Conservation (phyloP, 2,329 filamentous ascomycete species). For the Hymenoscyphus repandus region DNA sequence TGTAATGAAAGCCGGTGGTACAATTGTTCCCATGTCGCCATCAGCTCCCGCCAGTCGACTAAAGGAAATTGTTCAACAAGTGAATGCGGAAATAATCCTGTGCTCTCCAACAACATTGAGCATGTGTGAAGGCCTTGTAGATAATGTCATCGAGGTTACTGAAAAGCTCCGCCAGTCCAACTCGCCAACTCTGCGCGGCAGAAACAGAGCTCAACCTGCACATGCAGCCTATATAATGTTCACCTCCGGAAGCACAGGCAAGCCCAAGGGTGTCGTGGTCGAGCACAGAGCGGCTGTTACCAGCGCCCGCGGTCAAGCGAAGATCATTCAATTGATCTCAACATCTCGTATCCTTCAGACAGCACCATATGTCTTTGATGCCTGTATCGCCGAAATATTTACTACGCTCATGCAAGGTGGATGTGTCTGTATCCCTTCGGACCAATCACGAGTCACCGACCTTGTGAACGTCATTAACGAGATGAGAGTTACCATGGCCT, state of each 20-base stretch:
- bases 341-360: background rate
- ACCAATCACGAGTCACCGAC: no score
- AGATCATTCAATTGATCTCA: no score
- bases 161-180: no score
- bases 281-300: constrained; percentile 3
- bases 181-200: no score
- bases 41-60: constrained; percentile 23
- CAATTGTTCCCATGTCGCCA: constrained; percentile 28
- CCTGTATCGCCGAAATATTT: constrained; percentile 32
- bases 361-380: constrained; percentile 25
- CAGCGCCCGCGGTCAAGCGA: no score
- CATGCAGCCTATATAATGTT: background rate
- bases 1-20: constrained; percentile 21
- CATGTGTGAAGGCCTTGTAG: constrained; percentile 1
- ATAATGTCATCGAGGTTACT: no score
- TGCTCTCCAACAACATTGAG: constrained; percentile 6
- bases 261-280: constrained; percentile 19
- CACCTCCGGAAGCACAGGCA: background rate
- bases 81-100: constrained; percentile 3
- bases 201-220: no score
- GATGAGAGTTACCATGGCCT: background rate
- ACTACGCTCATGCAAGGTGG: constrained; percentile 31
- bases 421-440: no score
- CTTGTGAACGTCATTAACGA: constrained; percentile 30
- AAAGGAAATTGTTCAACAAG: constrained; percentile 10